Conservation (phyloP, 2,329 filamentous ascomycete genomes). For the Endocalyx cinctus region DNA sequence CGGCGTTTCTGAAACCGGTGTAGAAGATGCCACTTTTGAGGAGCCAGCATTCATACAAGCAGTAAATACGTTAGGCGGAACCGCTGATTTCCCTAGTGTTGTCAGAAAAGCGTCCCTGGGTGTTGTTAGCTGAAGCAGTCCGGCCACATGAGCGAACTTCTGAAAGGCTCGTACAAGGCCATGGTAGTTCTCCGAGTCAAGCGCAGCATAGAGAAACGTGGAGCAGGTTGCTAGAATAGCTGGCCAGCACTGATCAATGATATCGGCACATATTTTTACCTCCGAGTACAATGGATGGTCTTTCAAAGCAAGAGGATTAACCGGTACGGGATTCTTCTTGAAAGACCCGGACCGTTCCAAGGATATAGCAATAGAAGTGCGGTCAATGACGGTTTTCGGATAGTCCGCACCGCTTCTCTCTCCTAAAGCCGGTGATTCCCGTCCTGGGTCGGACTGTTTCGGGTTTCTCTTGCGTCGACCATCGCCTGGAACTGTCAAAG, state of each 20-base stretch:
- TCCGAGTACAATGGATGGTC: conserved; percentile 67
- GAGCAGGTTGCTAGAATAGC: conserved; percentile 92
- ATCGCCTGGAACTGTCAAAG: conserved; percentile 79
- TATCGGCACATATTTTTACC: conserved; percentile 70
- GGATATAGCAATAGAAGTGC: conserved; percentile 20
- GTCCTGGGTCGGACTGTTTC: conserved; percentile 36
- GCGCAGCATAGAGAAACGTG: conserved; percentile 84
- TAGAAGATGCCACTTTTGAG: conserved; percentile 38
- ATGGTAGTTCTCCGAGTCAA: conserved; percentile 94
- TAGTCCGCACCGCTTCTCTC: conserved; percentile 30
- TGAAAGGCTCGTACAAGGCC: conserved; percentile 88
- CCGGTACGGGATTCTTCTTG: conserved; percentile 70
- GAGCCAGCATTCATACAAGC: conserved; percentile 51
- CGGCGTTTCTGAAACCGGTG: conserved; percentile 44
- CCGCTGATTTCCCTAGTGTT: conserved; percentile 86
- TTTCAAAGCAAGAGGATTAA: conserved; percentile 76
- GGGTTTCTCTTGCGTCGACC: conserved; percentile 46
- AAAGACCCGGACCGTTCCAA: conserved; percentile 62
- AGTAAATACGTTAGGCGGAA: conserved; percentile 72
- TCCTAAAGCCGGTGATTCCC: conserved; percentile 37
- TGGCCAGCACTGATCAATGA: conserved; percentile 93
- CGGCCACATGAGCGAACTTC: conserved; percentile 91
- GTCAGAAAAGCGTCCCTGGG: conserved; percentile 93
- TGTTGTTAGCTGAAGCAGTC: conserved; percentile 75
- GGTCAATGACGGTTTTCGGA: conserved; percentile 25